These are phyloP conservation scores for Trametes meyenii DNA, from an alignment of 768 basidiomycete genomes.

Conservation along the genomic window DNA sequence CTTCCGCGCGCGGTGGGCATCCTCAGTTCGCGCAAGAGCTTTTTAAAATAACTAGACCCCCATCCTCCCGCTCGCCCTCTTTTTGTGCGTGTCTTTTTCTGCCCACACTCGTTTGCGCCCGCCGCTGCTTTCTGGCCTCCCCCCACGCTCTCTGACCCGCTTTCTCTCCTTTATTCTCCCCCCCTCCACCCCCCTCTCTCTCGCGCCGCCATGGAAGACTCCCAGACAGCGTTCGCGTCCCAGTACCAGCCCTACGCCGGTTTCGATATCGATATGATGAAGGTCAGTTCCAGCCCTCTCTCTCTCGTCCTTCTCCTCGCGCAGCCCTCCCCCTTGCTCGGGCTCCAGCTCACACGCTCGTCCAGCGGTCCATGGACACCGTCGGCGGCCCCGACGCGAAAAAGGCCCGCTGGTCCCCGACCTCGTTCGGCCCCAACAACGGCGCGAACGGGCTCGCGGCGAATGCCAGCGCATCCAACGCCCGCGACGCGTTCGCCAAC, in stretches of 20 bases:
- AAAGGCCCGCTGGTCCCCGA: constrained; percentile 90
- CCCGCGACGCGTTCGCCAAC: constrained; percentile 79
- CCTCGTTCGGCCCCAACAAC: constrained; percentile 44
- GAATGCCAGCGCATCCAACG: constrained; percentile 44
- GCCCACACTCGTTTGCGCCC: constrained; percentile 35
- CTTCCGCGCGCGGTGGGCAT: constrained; percentile 25
- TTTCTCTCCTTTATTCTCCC: constrained; percentile 49
- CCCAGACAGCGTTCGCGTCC: constrained; percentile 67
- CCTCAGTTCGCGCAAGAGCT: constrained; percentile 22
- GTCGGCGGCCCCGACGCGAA: constrained; percentile 82
- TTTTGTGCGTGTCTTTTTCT: constrained; percentile 31
- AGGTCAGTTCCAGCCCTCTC: constrained; percentile 49
- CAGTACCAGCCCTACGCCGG: constrained; percentile 67
- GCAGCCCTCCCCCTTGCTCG: neutral
- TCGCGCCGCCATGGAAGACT: constrained; percentile 63
- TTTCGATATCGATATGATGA: constrained; percentile 93
- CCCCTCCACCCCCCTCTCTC: constrained; percentile 39
- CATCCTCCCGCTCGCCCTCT: constrained; percentile 26
- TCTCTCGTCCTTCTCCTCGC: neutral
- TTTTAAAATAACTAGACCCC: constrained; percentile 25
- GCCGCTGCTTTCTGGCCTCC: constrained; percentile 19
- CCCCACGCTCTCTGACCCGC: constrained; percentile 59
- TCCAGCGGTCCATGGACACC: constrained; percentile 84
- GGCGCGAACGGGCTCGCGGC: constrained; percentile 44
- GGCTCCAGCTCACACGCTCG: neutral